A percentile compares a stretch with the other conserved stretches of the same genome.
These are phyloP conservation scores for Xylaria flabelliformis DNA, from an alignment of 495 filamentous ascomycete genomes.

Conservation along the genomic window DNA sequence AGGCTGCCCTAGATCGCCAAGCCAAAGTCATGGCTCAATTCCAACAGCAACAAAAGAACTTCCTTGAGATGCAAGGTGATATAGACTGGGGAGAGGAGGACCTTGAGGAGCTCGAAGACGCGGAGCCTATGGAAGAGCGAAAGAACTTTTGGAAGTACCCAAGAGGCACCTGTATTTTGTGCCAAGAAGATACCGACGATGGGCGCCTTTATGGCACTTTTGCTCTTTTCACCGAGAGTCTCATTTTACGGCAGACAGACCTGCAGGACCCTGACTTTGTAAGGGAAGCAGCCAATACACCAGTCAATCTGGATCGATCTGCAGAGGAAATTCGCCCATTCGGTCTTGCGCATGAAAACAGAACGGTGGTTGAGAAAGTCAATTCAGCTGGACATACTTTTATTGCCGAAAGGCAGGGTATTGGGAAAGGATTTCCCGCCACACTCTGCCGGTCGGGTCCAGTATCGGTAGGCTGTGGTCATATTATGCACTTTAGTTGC, in stretches of 20 bases:
- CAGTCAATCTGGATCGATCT: conserved; percentile 79
- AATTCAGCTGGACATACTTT: conserved; percentile 72
- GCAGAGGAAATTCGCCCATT: conserved; percentile 84
- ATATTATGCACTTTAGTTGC: conserved; percentile 98
- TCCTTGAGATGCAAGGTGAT: conserved; percentile 82
- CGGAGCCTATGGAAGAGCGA: conserved; percentile 62
- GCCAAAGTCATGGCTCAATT: conserved; percentile 95
- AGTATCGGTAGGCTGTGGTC: conserved; percentile 89
- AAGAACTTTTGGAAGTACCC: conserved; percentile 90
- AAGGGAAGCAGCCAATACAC: conserved; percentile 78
- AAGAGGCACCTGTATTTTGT: conserved; percentile 92
- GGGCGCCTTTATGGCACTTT: conserved; percentile 90
- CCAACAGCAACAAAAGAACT: conserved; percentile 94
- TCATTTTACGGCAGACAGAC: conserved; percentile 84
- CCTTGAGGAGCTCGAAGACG: conserved; percentile 65
- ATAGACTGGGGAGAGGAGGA: conserved; percentile 86
- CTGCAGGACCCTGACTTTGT: conserved; percentile 82
- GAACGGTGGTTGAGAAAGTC: conserved; percentile 74
- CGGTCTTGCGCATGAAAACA: conserved; percentile 87
- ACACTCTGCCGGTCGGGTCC: conserved; percentile 72
- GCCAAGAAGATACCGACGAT: conserved; percentile 94
- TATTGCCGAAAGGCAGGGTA: conserved; percentile 74
- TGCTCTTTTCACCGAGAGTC: conserved; percentile 84
- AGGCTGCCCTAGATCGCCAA: conserved; percentile 84
- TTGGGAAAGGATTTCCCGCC: conserved; percentile 87